Base-by-base conservation (phyloP, 148 eudicot species). In the Nyssa sinensis region DNA sequence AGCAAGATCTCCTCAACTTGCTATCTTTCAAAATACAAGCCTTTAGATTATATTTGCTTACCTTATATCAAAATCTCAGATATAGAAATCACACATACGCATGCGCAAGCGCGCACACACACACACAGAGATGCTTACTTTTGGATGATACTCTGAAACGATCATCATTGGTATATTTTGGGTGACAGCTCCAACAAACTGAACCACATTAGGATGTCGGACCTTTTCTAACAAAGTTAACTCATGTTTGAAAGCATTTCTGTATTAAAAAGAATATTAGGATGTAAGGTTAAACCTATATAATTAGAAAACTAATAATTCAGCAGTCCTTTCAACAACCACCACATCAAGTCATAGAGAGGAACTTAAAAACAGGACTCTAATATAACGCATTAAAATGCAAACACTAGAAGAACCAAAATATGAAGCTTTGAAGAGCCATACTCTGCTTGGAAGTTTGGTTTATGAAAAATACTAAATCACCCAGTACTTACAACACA, bases 161-260 rank as follows among this genome's bases (percentile, higher is more conserved):
- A 96, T 96, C 99, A 96, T 96, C 99, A 96, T 93, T 55, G 99
- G 99, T 70, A 88, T 74, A 81, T 96, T 91, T 79, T 96, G 99
- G 79, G 99, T 96, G 55, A 96, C 99, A 71, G 99, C 99, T 77
- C 99, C 99, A 84, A 96, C 97, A 78, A 96, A 96, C 85, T 96
- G 99, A 81, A 96, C 86, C 72, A 96, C 90, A 69, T 96, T 93
- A 64, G 99, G 99, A 85, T 96, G 99, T 25, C 99, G 93, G 57
- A 91, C 97, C 85, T 93, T 96, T 81, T 96, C 98, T 73, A 96
- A 64, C 77, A 93, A 73, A 75, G 94, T 93, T 77, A 96, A 77
- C 88, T 96, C 99, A 70, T 90, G 80, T 79, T 85, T 86, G 82
- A 96, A 96, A 72, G 91, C 87, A 79, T 91, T 92, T 89, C 99